Percentiles rank a stretch among this genome's conserved stretches.
Evolutionary conservation across 2,329 filamentous ascomycete species (phyloP).

Genomic region (Aureobasidium pullulans): DNA sequence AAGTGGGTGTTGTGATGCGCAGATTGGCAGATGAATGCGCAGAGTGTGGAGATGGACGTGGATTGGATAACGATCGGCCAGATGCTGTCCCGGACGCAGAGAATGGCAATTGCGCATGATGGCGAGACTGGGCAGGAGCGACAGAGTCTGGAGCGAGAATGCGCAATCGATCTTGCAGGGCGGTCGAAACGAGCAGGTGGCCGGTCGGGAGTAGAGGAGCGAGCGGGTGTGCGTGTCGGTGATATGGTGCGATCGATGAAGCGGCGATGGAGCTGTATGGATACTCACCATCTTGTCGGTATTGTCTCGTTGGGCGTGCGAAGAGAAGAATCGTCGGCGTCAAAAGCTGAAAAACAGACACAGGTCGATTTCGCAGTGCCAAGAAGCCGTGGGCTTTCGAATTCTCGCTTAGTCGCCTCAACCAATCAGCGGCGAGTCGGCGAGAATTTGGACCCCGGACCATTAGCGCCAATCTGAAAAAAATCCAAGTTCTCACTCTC

Average conservation of each 20-base stretch:
- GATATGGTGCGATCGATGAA: neutral
- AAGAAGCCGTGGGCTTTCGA: no score
- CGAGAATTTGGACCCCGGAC: no score
- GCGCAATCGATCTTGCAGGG: neutral
- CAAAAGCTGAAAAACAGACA: no score
- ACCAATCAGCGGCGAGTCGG: no score
- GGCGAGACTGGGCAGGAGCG: neutral
- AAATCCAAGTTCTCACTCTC: no score
- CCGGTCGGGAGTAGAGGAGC: neutral
- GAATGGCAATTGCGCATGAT: neutral
- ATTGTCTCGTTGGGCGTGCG: constrained; percentile 23
- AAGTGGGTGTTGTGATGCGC: neutral
- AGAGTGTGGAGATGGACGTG: neutral
- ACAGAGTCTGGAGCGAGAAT: neutral
- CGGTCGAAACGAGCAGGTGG: constrained; percentile 3
- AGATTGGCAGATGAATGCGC: neutral
- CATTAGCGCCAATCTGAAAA: no score
- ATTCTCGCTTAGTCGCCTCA: no score
- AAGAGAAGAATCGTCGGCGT: constrained; percentile 1
- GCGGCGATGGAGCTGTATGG: neutral
- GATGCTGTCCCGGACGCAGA: neutral
- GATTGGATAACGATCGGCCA: neutral
- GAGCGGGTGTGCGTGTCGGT: neutral
- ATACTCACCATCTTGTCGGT: constrained; percentile 35
- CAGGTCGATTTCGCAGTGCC: no score